Conservation (phyloP, 2,329 filamentous ascomycete species). For the Neonectria faginata region DNA sequence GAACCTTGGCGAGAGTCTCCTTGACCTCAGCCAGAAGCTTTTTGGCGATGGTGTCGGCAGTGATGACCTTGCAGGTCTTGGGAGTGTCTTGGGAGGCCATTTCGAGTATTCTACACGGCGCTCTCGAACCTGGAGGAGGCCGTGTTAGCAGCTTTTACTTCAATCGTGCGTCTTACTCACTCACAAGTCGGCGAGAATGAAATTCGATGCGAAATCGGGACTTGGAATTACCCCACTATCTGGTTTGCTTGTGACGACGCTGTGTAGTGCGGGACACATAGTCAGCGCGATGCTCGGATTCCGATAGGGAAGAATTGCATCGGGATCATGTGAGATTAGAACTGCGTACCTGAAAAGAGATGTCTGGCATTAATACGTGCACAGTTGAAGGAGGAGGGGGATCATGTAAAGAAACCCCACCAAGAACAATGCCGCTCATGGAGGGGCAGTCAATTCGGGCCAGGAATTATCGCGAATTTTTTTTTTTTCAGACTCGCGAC, state of each 20-base stretch:
- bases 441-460: conserved; percentile 37
- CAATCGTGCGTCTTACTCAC: conserved; percentile 26
- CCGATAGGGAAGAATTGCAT: background rate
- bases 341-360: conserved; percentile 25
- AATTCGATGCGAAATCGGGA: conserved; percentile 18
- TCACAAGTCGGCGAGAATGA: conserved; percentile 27
- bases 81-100: conserved; percentile 56
- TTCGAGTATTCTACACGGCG: conserved; percentile 21
- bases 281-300: conserved; percentile 11
- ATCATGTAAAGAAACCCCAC: conserved; percentile 19
- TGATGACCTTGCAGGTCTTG: conserved; percentile 90
- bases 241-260: conserved; percentile 27
- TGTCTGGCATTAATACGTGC: conserved; percentile 23
- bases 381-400: conserved; percentile 39
- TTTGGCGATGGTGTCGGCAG: conserved; percentile 89
- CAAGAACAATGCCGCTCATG: conserved; percentile 31
- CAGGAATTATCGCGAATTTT: conserved; percentile 39
- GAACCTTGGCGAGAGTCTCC: conserved; percentile 77
- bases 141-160: conserved; percentile 24
- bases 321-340: background rate
- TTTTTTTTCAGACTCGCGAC: background rate
- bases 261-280: conserved; percentile 7
- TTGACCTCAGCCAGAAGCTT: conserved; percentile 81
- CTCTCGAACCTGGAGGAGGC: conserved; percentile 24
- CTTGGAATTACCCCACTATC: conserved; percentile 36